Evolutionary conservation across 73 alveolate species (phyloP).

Genomic region (Stentor roeselii): DNA sequence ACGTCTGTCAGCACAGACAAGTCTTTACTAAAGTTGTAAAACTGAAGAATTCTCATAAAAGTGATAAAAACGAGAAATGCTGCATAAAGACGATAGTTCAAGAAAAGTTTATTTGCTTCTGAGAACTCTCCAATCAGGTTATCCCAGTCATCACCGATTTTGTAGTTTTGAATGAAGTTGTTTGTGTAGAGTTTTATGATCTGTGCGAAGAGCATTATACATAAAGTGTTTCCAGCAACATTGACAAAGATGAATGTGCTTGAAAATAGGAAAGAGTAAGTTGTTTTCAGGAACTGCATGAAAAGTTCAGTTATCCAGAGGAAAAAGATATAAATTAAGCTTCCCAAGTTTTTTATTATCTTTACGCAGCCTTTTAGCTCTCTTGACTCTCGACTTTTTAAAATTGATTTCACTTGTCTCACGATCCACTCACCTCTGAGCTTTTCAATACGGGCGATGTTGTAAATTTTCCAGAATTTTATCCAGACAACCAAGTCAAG

Average conservation of each 20-base stretch:
- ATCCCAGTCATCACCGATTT: conserved; percentile 18
- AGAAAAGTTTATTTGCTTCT: background rate
- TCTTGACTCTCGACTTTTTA: background rate
- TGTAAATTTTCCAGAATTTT: background rate
- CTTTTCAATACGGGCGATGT: background rate
- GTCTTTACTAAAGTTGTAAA: conserved; percentile 43
- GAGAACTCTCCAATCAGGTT: conserved; percentile 23
- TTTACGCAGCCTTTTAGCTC: background rate
- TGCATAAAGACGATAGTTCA: conserved; percentile 13
- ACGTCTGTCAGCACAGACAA: conserved; percentile 47
- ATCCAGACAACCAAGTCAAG: background rate
- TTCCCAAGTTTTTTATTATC: no score
- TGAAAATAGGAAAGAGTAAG: background rate
- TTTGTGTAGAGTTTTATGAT: conserved; percentile 21
- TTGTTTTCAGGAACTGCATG: no score
- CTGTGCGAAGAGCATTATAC: background rate
- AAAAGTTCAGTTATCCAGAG: no score
- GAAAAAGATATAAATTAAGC: no score
- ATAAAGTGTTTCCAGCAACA: background rate
- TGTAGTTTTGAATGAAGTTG: background rate
- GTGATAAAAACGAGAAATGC: conserved; percentile 35
- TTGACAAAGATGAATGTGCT: background rate
- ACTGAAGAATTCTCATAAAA: conserved; percentile 42
- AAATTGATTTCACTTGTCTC: background rate
- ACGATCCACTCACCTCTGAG: background rate